Conservation (phyloP, 257 asterid genomes). For the Lycium ferocissimum region DNA sequence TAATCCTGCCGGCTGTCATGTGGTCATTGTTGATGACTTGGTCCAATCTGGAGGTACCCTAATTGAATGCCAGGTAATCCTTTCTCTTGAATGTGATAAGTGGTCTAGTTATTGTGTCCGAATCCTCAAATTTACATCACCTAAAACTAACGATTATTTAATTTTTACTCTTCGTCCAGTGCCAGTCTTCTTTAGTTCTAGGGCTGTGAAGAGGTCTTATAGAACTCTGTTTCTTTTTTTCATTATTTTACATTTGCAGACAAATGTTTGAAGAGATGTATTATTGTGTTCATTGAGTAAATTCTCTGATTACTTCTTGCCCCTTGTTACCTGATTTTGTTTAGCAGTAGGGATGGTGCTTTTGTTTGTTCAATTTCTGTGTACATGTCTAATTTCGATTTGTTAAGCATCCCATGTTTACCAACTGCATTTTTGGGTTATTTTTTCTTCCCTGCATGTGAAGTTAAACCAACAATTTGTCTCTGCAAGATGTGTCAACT, state of each 20-base stretch:
- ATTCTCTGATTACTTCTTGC: neutral
- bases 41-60: conserved; percentile 98
- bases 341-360: neutral
- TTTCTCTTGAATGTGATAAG: conserved; percentile 25
- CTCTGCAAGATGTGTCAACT: neutral
- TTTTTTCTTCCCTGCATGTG: neutral
- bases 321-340: neutral
- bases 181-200: neutral
- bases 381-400: neutral
- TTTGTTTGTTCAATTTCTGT: conserved; percentile 2
- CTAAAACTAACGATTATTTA: neutral
- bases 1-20: conserved; percentile 91
- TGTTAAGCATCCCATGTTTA: neutral
- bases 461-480: neutral
- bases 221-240: neutral
- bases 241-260: neutral
- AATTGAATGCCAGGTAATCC: conserved; percentile 86
- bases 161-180: neutral
- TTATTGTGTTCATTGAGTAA: neutral
- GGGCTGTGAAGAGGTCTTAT: neutral
- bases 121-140: conserved; percentile 22
- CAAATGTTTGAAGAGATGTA: neutral
- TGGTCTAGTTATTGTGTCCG: neutral
- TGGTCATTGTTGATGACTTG: conserved; percentile 95
- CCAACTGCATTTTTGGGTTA: neutral